Evolutionary conservation across 495 filamentous ascomycete genomes (phyloP), one percentile per base, ranked within the genome.

Genomic region (Jackrogersella multiformis): DNA sequence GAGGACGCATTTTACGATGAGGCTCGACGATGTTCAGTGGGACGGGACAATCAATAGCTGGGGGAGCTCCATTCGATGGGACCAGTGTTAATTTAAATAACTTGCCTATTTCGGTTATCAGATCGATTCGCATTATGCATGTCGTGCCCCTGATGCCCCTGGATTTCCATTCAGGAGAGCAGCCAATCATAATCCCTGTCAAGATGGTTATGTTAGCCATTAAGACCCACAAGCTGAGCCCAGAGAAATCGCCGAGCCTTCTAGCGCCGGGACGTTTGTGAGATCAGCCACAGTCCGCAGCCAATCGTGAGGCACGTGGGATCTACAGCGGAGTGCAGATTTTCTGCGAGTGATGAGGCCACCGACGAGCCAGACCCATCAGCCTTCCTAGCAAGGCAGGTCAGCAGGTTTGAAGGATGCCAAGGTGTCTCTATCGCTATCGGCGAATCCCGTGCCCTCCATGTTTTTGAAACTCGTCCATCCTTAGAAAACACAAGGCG

Each of bases 271-370:
- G 39, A 32, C 42, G 39, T 45, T 42, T 39, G 39, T 30, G 7
- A 48, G 18, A 51, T 64, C 46, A 63, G 66, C 59, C 59, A 63
- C 59, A 56, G 10, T 58, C 23, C 46, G 13, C 53, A 64, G n/a
- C 66, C 66, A 69, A 66, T 69, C 54, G 32, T 55, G 36, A 61
- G 30, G 59, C 65, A 68, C 65, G 65, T 68, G 65, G 66, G 66
- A 30, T 59, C 41, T 18, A 26, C 55, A 16, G 21, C 8, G 9
- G 41, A 21, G 38, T 42, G 34, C 36, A 60, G 66, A 69, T 64
- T 45, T 64, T 10, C 46, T 48, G 53, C 20, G 28, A 45, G 53
- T 57, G 15, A 62, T 57, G 58, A 68, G 57, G 35, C 30, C 28
- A 54, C 65, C 53, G n/a, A 8, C 5, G 15, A 38, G 45, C 36